Evolutionary conservation across 805 yeast genomes (phyloP).

Genomic region (Cyberlindnera veronae): DNA sequence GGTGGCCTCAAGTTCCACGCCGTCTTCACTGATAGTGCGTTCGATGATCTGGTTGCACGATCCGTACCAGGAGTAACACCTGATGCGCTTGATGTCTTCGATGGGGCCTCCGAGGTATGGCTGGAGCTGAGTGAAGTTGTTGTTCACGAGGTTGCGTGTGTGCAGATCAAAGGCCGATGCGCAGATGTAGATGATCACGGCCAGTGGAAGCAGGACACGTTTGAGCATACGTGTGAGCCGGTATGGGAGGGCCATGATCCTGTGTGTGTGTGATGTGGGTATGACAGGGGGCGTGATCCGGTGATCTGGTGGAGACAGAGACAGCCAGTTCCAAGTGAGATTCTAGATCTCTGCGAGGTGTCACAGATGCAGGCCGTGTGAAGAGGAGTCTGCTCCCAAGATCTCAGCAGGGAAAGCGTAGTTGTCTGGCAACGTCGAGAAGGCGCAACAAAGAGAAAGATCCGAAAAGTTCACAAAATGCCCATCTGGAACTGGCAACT

Average conservation of each 20-base stretch:
- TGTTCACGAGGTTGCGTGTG: conserved; percentile 21
- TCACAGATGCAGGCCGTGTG: too few relatives aligned
- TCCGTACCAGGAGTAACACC: conserved; percentile 31
- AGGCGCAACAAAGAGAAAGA: too few relatives aligned
- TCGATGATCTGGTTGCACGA: conserved; percentile 27
- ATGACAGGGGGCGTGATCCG: too few relatives aligned
- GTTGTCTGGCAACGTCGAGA: too few relatives aligned
- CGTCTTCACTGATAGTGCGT: conserved; percentile 1
- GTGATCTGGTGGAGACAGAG: too few relatives aligned
- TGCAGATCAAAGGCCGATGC: conserved; percentile 19
- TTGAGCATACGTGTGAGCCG: conserved; percentile 11
- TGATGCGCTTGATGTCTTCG: conserved; percentile 29
- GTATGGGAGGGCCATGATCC: conserved; percentile 5
- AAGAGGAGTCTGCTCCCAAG: too few relatives aligned
- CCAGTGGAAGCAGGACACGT: conserved; percentile 19
- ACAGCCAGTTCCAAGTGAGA: too few relatives aligned
- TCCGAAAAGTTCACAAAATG: too few relatives aligned
- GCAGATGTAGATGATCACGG: conserved; percentile 11
- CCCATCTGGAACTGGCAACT: too few relatives aligned
- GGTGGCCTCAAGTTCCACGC: conserved; percentile 8
- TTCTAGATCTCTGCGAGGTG: too few relatives aligned
- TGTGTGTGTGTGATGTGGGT: too few relatives aligned
- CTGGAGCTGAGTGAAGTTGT: conserved; percentile 11
- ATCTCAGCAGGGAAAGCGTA: too few relatives aligned
- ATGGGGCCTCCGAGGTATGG: conserved; percentile 31